phyloP scores from a whole-genome alignment of 768 basidiomycete species.

The Hericium erinaceus region DNA sequence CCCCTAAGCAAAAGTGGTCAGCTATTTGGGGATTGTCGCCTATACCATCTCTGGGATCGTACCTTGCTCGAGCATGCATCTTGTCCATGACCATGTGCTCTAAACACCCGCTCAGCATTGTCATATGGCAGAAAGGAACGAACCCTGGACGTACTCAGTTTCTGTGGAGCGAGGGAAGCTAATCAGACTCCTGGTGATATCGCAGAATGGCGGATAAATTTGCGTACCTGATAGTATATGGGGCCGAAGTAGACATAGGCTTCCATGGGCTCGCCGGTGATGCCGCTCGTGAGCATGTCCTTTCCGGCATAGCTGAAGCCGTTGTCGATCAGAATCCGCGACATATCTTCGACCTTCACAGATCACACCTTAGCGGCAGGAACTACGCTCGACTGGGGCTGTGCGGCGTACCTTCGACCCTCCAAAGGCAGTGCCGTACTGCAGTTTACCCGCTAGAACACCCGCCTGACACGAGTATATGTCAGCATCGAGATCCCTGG shows the following conservation, averaged over 20 bases:
- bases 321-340: constrained; percentile 84
- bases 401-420: constrained; percentile 72
- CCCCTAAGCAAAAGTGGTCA: constrained; percentile 42
- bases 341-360: constrained; percentile 91
- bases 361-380: not conserved
- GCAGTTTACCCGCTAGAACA: constrained; percentile 78
- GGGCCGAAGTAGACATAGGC: constrained; percentile 98
- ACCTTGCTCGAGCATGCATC: constrained; percentile 98
- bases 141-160: constrained; percentile 58
- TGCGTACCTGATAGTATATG: constrained; percentile 88
- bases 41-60: constrained; percentile 15
- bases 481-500: not conserved
- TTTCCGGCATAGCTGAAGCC: constrained; percentile 99
- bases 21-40: not conserved
- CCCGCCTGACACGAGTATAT: constrained; percentile 57
- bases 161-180: constrained; percentile 36
- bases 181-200: not conserved
- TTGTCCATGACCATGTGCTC: constrained; percentile 99
- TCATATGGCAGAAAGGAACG: constrained; percentile 2
- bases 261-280: constrained; percentile 93
- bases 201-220: not conserved
- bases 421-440: constrained; percentile 95
- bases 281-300: constrained; percentile 96
- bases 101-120: constrained; percentile 18
- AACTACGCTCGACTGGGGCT: not conserved